Percentiles rank a stretch among this genome's conserved stretches.
phyloP scores from a whole-genome alignment of 768 basidiomycete species.

The Punctularia strigosozonata region DNA sequence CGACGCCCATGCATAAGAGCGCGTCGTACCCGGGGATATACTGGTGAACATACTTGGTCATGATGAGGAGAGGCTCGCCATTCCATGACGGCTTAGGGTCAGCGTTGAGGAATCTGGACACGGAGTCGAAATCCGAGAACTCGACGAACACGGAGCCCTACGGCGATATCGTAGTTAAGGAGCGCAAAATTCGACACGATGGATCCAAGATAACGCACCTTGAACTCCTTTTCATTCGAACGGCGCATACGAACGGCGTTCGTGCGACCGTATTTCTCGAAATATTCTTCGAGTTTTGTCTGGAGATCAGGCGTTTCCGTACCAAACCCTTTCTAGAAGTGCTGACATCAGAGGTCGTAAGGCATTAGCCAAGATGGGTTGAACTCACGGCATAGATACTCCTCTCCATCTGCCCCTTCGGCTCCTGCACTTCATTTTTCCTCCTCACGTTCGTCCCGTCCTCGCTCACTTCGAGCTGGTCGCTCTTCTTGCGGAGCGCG shows the following conservation, averaged over 20 bases:
- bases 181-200: background rate
- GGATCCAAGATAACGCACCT: conserved; percentile 35
- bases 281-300: conserved; percentile 66
- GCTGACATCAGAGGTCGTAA: background rate
- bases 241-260: conserved; percentile 85
- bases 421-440: conserved; percentile 61
- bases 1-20: background rate
- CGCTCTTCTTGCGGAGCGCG: conserved; percentile 39
- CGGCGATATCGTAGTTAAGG: background rate
- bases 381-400: conserved; percentile 79
- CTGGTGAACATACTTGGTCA: conserved; percentile 79
- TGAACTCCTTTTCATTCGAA: conserved; percentile 74
- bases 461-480: conserved; percentile 63
- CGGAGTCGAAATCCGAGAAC: conserved; percentile 59
- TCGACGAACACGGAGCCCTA: conserved; percentile 92
- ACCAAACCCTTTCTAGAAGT: conserved; percentile 76
- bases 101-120: conserved; percentile 65
- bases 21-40: background rate
- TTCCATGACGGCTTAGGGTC: conserved; percentile 78
- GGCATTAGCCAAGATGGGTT: background rate
- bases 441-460: conserved; percentile 65
- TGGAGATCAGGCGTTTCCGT: conserved; percentile 55
- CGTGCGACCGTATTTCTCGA: conserved; percentile 62
- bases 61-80: conserved; percentile 62
- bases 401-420: conserved; percentile 68